Base-by-base conservation (phyloP, 306 rosid genomes). In the Gillenia trifoliata region DNA sequence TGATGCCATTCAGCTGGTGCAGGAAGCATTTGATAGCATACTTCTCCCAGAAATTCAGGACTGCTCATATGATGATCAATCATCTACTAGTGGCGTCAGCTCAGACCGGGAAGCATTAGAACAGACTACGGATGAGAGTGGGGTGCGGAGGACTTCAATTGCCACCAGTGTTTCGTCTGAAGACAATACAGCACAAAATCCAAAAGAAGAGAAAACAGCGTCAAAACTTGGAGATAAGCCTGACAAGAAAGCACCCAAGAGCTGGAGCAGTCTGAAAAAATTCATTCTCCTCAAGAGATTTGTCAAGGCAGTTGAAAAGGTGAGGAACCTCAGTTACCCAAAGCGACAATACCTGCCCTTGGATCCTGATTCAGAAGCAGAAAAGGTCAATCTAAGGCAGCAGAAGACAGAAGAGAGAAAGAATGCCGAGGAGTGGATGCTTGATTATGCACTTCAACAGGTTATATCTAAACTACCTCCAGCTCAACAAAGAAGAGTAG, bases 401-500 rank as follows among this genome's bases (percentile, higher is more conserved):
- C 90, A 79, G 78, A 84, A 71, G 43, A 73, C 75, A 1, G 93
- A 86, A 55, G 84, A 87, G 76, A 84, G 70, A 36, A 90, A 82
- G 64, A 89, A 84, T 52, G 76, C 84, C 5, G 97, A 92, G 83
- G 95, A 94, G 78, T 94, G 97, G 96, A 91, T 92, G 96, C 91
- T 94, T 66, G 96, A 94, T 78, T 73, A 79, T 71, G 99, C 99
- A 70, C 86, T 94, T 75, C 97, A 85, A 71, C 85, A 83, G 83
- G 97, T 94, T 74, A 79, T 92, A 74, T 88, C 93, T 36, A 92
- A 84, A 72, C 88, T 94, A 38, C 91, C 79, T 62, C 93, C 95
- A 30, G 83, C 87, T 83, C 97, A 94, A 79, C 92, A 87, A 74
- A 93, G 40, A 83, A 84, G 79, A 67, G 99, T 94, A 52, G 78